Percentiles rank a stretch among this genome's conserved stretches.
These are phyloP conservation scores for Stephanodiscus triporus DNA, from an alignment of 108 stramenopile species.

Conservation along the genomic window DNA sequence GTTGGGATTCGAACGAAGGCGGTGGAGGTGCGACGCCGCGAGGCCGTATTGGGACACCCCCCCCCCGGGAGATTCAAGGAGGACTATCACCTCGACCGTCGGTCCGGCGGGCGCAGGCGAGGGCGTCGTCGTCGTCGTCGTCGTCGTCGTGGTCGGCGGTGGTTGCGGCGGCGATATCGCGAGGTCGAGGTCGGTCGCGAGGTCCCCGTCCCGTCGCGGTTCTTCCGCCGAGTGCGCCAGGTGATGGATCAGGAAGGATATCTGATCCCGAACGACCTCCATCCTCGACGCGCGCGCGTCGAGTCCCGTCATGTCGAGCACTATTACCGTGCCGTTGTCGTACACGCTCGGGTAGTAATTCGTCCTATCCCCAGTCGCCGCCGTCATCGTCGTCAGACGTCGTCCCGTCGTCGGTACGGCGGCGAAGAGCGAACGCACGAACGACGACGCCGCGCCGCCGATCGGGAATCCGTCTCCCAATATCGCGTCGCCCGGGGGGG, in stretches of 20 bases:
- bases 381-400: background rate
- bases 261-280: constrained; percentile 70
- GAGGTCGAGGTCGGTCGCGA: background rate
- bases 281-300: constrained; percentile 56
- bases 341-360: constrained; percentile 31
- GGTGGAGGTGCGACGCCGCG: constrained; percentile 69
- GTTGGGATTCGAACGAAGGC: constrained; percentile 64
- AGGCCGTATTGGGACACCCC: constrained; percentile 74
- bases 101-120: constrained; percentile 1
- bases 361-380: no score
- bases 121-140: no score
- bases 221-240: constrained; percentile 13
- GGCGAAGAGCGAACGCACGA: background rate
- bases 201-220: background rate
- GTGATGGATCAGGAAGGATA: constrained; percentile 64
- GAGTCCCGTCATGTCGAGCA: constrained; percentile 72
- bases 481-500: background rate
- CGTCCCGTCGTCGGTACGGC: background rate
- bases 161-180: background rate
- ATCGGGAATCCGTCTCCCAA: background rate
- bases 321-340: constrained; percentile 58
- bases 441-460: background rate
- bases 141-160: background rate
- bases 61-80: constrained; percentile 83
- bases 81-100: constrained; percentile 65